Conservation (phyloP, 78 protist species). For the Cavenderia fasciculata region DNA sequence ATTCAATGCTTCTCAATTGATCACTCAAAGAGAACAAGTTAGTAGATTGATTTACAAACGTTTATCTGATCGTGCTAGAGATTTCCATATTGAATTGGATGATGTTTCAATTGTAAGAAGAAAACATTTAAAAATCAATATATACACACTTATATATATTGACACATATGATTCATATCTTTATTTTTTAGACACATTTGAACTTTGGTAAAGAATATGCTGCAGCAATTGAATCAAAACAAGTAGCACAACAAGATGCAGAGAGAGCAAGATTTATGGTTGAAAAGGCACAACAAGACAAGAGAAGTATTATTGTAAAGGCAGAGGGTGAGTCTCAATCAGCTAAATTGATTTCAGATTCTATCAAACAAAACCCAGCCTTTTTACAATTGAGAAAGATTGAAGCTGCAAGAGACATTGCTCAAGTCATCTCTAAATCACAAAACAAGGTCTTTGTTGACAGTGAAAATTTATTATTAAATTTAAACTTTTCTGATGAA, state of each 20-base stretch:
- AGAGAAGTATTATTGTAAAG: slow-evolving; percentile 85
- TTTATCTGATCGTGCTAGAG: slow-evolving; percentile 87
- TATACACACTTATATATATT: not conserved
- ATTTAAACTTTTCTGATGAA: not conserved
- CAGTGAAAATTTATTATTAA: slow-evolving; percentile 79
- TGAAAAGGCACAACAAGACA: slow-evolving; percentile 95
- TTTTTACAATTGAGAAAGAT: slow-evolving; percentile 84
- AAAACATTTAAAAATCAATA: not conserved
- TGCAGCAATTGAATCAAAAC: slow-evolving; percentile 96
- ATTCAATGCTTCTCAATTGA: slow-evolving; percentile 96
- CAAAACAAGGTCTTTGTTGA: slow-evolving; percentile 85
- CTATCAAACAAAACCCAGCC: slow-evolving; percentile 90
- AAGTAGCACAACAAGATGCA: slow-evolving; percentile 96
- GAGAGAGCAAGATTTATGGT: slow-evolving; percentile 96
- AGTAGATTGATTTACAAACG: slow-evolving; percentile 61
- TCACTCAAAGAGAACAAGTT: slow-evolving; percentile 95
- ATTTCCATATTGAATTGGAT: slow-evolving; percentile 92
- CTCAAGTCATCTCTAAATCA: slow-evolving; percentile 81
- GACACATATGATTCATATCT: no score
- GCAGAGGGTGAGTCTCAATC: slow-evolving; percentile 98
- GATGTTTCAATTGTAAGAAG: slow-evolving; percentile 94
- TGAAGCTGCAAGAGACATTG: slow-evolving; percentile 90
- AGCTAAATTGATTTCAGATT: slow-evolving; percentile 91
- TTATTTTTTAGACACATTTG: slow-evolving; percentile 78
- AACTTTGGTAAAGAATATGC: slow-evolving; percentile 95